Percentiles rank a stretch among this genome's conserved stretches.
phyloP scores from a whole-genome alignment of 768 basidiomycete species.

The Mycena maculata region DNA sequence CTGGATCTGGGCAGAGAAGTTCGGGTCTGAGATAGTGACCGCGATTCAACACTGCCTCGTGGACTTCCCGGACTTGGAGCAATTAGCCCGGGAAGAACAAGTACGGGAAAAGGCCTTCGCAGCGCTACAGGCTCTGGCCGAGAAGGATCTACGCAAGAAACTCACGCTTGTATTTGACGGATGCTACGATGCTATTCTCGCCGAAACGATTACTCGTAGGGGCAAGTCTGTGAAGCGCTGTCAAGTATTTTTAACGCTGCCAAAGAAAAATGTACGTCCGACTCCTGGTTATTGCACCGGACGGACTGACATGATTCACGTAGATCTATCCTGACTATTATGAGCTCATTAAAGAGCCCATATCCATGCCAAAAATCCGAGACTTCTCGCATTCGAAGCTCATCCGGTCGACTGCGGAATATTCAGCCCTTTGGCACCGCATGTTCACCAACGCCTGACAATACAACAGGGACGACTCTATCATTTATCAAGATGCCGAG shows the following conservation, averaged over 20 bases:
- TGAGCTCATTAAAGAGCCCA: constrained; percentile 6
- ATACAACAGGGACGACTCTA: neutral
- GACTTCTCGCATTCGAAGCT: neutral
- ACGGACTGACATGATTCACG: no score
- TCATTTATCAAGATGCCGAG: neutral
- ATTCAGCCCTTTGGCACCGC: constrained; percentile 4
- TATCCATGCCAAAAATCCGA: constrained; percentile 11
- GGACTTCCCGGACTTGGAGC: neutral
- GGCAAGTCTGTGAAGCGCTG: neutral
- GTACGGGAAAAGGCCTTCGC: neutral
- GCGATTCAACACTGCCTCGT: neutral
- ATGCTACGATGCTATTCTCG: neutral
- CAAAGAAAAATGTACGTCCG: neutral
- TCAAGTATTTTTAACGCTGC: neutral
- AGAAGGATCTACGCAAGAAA: neutral
- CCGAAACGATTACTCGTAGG: neutral
- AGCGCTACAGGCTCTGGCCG: neutral
- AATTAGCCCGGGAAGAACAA: neutral
- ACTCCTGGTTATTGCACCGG: no score
- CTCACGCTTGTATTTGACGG: neutral
- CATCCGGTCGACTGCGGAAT: neutral
- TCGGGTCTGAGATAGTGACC: constrained; percentile 9
- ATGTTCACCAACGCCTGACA: constrained; percentile 2
- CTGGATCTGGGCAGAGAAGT: constrained; percentile 14
- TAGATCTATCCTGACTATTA: constrained; percentile 15